phyloP scores from a whole-genome alignment of 768 basidiomycete species.

The Collybiopsis luxurians region DNA sequence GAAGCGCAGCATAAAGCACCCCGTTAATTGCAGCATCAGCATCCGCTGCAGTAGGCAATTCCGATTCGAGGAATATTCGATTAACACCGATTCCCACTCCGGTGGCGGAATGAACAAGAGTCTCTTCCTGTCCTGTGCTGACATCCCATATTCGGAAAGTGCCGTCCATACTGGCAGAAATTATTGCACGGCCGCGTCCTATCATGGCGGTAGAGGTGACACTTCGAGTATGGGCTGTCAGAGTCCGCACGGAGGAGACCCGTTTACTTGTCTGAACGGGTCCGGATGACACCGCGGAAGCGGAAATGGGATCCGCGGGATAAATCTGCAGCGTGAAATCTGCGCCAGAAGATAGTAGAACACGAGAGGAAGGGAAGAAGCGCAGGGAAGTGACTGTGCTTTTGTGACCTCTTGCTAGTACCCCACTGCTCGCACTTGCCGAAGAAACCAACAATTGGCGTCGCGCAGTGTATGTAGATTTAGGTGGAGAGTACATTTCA shows the following conservation, averaged over 20 bases:
- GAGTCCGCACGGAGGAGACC: constrained; percentile 53
- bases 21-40: constrained; percentile 50
- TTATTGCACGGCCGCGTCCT: constrained; percentile 59
- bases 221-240: constrained; percentile 64
- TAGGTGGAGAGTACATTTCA: constrained; percentile 10
- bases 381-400: constrained; percentile 54
- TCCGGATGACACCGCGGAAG: constrained; percentile 10
- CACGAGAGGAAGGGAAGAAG: constrained; percentile 72
- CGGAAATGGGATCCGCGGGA: constrained; percentile 45
- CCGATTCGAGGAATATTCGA: constrained; percentile 34
- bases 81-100: constrained; percentile 37
- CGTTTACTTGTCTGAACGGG: constrained; percentile 21
- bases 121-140: constrained; percentile 45
- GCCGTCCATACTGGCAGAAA: constrained; percentile 68
- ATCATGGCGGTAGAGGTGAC: constrained; percentile 67
- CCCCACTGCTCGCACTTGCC: constrained; percentile 2
- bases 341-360: constrained; percentile 65
- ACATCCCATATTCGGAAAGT: constrained; percentile 76
- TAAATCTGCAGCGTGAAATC: constrained; percentile 69
- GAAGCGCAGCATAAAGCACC: constrained; percentile 51
- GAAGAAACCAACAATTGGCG: constrained; percentile 10
- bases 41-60: constrained; percentile 17
- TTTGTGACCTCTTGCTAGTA: constrained; percentile 40
- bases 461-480: constrained; percentile 14
- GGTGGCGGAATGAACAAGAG: constrained; percentile 37